Evolutionary conservation across 2,329 filamentous ascomycete genomes (phyloP), one percentile per base, ranked within the genome.

Genomic region (Arachnomyces sp.): DNA sequence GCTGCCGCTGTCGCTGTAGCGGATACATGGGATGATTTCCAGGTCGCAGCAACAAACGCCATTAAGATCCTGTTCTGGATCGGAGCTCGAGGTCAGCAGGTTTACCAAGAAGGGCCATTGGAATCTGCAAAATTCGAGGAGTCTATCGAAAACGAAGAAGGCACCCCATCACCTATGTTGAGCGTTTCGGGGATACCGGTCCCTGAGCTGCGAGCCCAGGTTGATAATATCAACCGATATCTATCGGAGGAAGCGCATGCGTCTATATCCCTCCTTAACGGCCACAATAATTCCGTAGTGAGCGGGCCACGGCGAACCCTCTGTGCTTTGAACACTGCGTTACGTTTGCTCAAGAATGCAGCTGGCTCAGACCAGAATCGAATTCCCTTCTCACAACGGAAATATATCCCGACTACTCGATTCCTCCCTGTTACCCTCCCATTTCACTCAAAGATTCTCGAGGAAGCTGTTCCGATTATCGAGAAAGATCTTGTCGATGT

Each of bases 391-490:
- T 51, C 46, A 8, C 46, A 54, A 18, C 50, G 60, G 28, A 59
- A 55, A 32, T 37, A 48, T 6, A 38, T 39, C 14, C 36, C 55
- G 32, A 41, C 16, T 3, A 43, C 47, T 38, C 38, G 42, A 2
- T 65, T 63, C 36, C 47, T 66, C 7, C 63, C 63, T 2, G 60
- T 65, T 29, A 56, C 53, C 8, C 55, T 55, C 1, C 60, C 63
- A 1, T 65, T 63, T 31, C 62, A 66, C 39, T 60, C 52, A 28
- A 40, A 42, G 3, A 52, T 60, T 36, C 49, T 65, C 7, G 32
- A 34, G 32, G 40, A 44, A 3, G 15, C 31, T 5, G 43, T 58
- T 31, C 52, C 54, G 18, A 50, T 48, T 2, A 47, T 57, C 15
- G 51, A 49, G 18, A 36, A 44, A 17, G 52, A 50, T 38, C 43